phyloP scores from a whole-genome alignment of 768 basidiomycete genomes.

The Chiua virens region DNA sequence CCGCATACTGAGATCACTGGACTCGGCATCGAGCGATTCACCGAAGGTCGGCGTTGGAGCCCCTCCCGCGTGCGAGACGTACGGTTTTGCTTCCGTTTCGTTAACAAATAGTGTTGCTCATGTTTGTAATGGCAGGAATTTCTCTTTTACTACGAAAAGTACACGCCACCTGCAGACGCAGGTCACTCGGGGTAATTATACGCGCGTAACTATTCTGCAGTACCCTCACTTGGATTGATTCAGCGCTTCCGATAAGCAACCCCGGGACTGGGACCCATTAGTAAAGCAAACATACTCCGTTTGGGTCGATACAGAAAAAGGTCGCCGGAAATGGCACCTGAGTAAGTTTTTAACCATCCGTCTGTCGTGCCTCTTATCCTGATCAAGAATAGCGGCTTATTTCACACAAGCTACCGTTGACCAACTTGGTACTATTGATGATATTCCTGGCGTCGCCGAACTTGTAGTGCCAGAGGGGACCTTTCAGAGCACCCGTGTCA shows the following conservation, averaged over 20 bases:
- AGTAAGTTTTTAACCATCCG: slow-evolving; percentile 46
- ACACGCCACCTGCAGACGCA: slow-evolving; percentile 47
- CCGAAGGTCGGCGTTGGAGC: slow-evolving; percentile 81
- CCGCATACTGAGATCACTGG: slow-evolving; percentile 75
- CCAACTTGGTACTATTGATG: slow-evolving; percentile 68
- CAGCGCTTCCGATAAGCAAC: slow-evolving; percentile 47
- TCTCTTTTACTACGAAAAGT: slow-evolving; percentile 82
- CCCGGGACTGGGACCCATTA: slow-evolving; percentile 64
- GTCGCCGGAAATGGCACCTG: slow-evolving; percentile 78
- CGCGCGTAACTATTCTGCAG: neutral
- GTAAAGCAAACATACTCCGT: slow-evolving; percentile 87
- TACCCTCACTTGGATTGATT: slow-evolving; percentile 9
- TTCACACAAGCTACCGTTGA: slow-evolving; percentile 78
- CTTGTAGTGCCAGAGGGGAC: slow-evolving; percentile 64
- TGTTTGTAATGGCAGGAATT: slow-evolving; percentile 58
- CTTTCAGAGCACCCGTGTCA: slow-evolving; percentile 67
- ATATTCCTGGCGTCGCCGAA: slow-evolving; percentile 56
- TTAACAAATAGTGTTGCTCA: slow-evolving; percentile 8
- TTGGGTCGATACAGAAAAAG: slow-evolving; percentile 64
- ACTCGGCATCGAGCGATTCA: slow-evolving; percentile 81
- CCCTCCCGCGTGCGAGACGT: slow-evolving; percentile 83
- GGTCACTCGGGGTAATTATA: slow-evolving; percentile 42
- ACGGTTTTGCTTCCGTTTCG: slow-evolving; percentile 25
- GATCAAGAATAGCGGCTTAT: slow-evolving; percentile 64
- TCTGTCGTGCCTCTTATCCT: slow-evolving; percentile 14